Base-by-base conservation (phyloP, 306 rosid genomes). In the Casuarina equisetifolia region DNA sequence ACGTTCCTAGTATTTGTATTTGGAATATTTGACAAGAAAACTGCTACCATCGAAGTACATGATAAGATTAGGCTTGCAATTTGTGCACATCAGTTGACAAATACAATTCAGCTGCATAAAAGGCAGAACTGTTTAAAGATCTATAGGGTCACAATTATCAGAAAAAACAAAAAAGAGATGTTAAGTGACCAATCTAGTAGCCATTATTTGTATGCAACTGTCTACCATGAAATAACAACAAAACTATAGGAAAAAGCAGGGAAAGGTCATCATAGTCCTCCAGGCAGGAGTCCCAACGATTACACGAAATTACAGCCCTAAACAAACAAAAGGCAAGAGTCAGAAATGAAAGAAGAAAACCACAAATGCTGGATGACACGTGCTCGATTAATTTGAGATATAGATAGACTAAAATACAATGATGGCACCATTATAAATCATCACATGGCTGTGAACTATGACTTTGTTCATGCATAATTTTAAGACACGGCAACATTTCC, bases 281-380 rank as follows among this genome's bases (percentile, higher is more conserved):
- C 77, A 74, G 68, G 80, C 82, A 78, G 76, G 55, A 73, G 61
- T 73, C 84, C 83, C 75, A 62, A 62, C 16, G 40, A 74, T 72
- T 76, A 54, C 71, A 70, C 80, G 55, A 68, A n/a, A 69, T 87
- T 85, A 87, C 82, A 79, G 83, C 80, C 69, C 90, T 87, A 82
- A 67, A 84, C 75, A 86, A 87, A 63, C 53, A 74, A 74, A 86
- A 79, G 69, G 81, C 39, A 1, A 1, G 70, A 68, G 82, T 84
- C 80, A 84, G 88, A 81, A 76, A 70, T 76, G 43, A 76, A 79
- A 38, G 5, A 75, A 74, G 17, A n/a, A 42, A 11, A 45, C 43
- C 16, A 11, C 4, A 3, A 9, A 32, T 32, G 38, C 39, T 9
- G 67, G 67, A 57, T 3, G 4, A 19, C 62, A 57, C 7, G 5